Percentiles rank a stretch among this genome's conserved stretches.
Conservation (phyloP, 2,329 filamentous ascomycete species). For the Botrytis pseudocinerea region DNA sequence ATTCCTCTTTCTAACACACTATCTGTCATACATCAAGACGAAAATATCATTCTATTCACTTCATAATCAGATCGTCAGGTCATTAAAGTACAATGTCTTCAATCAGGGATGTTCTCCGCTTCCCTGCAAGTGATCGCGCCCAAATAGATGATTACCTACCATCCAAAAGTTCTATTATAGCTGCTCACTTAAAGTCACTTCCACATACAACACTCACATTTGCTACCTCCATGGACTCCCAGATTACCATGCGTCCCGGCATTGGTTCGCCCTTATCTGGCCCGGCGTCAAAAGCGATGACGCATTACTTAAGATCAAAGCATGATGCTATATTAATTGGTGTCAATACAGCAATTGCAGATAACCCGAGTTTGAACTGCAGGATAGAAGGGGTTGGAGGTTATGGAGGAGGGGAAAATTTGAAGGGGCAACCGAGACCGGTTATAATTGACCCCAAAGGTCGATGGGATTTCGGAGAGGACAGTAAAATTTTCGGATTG, state of each 20-base stretch:
- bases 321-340: conserved; percentile 87
- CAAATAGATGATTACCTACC: conserved; percentile 17
- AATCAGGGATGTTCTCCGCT: conserved; percentile 8
- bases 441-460: conserved; percentile 43
- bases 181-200: not conserved
- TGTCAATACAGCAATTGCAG: conserved; percentile 78
- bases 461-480: conserved; percentile 9
- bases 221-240: conserved; percentile 84
- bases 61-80: not conserved
- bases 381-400: conserved; percentile 57
- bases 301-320: conserved; percentile 79
- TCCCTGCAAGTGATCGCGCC: conserved; percentile 9
- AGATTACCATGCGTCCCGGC: conserved; percentile 53
- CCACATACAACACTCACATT: conserved; percentile 79
- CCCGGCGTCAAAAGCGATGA: conserved; percentile 84
- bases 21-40: not conserved
- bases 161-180: not conserved
- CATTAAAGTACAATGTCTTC: not conserved
- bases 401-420: conserved; percentile 45
- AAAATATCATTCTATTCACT: not conserved
- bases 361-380: conserved; percentile 84
- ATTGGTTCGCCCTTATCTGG: conserved; percentile 83
- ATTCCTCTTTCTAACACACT: not conserved
- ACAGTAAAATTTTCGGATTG: conserved; percentile 63
- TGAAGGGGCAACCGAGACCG: conserved; percentile 23